phyloP scores from a whole-genome alignment of 352 stramenopile species.

The Phytopythium boreale region DNA sequence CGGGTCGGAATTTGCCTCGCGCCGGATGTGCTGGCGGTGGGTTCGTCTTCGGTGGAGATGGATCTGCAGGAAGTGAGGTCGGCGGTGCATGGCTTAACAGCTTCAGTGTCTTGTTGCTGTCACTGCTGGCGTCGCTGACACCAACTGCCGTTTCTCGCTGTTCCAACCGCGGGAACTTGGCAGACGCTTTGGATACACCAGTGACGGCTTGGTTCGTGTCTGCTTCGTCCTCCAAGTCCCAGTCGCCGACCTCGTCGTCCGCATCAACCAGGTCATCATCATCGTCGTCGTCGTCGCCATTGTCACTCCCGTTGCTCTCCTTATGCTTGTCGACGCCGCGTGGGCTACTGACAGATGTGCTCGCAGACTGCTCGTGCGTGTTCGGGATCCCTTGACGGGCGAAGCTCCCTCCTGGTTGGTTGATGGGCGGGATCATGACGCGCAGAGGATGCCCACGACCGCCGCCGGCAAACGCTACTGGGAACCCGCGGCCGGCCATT shows the following conservation, averaged over 20 bases:
- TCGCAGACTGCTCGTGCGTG: not conserved
- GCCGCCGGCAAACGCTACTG: slow-evolving; percentile 11
- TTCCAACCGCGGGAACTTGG: not conserved
- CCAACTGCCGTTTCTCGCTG: not conserved
- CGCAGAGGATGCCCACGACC: slow-evolving; percentile 21
- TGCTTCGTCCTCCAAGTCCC: slow-evolving; percentile 25
- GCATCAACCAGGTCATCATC: slow-evolving; percentile 35
- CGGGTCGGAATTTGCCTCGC: slow-evolving; percentile 25
- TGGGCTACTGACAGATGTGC: not conserved
- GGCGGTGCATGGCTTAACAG: not conserved
- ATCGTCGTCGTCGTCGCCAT: slow-evolving; percentile 22
- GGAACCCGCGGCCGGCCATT: slow-evolving; percentile 5
- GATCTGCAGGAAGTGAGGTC: not conserved
- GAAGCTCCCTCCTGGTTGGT: not conserved
- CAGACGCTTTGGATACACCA: not conserved
- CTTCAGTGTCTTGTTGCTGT: not conserved
- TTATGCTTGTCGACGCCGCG: not conserved
- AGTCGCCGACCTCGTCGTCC: slow-evolving; percentile 41
- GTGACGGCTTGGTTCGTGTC: slow-evolving; percentile 1
- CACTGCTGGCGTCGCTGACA: not conserved
- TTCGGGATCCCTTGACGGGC: not conserved
- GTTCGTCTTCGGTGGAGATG: not conserved
- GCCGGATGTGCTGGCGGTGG: not conserved
- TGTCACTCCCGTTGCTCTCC: slow-evolving; percentile 8
- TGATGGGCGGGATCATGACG: slow-evolving; percentile 9